A percentile compares a stretch with the other conserved stretches of the same genome.
Evolutionary conservation across 768 basidiomycete genomes (phyloP).

Genomic region (Auriscalpium microsporum): DNA sequence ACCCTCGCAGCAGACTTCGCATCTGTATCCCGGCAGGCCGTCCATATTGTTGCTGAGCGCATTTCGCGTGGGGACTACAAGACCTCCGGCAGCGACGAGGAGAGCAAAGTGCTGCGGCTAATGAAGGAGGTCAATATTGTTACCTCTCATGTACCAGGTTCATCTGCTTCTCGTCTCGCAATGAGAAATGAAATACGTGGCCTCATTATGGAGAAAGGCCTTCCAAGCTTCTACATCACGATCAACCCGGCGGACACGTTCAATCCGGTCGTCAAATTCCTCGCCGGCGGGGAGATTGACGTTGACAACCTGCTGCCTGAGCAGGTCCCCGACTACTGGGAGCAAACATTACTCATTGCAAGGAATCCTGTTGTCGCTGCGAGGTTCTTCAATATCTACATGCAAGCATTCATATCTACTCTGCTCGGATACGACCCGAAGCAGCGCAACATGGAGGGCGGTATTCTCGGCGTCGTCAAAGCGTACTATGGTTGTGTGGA

Average conservation of each 20-base stretch:
- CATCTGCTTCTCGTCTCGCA: conserved; percentile 19
- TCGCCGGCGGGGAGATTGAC: conserved; percentile 30
- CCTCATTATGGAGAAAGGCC: conserved; percentile 16
- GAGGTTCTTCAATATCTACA: conserved; percentile 34
- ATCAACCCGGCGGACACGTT: conserved; percentile 36
- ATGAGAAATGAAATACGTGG: background rate
- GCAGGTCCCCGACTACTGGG: conserved; percentile 21
- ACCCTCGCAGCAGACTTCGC: conserved; percentile 20
- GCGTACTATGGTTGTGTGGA: conserved; percentile 35
- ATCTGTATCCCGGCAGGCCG: conserved; percentile 17
- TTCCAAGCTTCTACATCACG: conserved; percentile 36
- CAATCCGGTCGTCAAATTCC: conserved; percentile 34
- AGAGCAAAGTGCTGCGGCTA: conserved; percentile 19
- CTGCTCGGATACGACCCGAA: conserved; percentile 20
- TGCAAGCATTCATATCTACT: conserved; percentile 27
- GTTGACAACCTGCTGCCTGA: conserved; percentile 24
- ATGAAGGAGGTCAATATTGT: conserved; percentile 19
- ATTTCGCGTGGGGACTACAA: background rate
- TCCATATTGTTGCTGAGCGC: conserved; percentile 14
- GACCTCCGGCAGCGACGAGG: conserved; percentile 17
- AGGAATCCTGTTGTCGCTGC: conserved; percentile 32
- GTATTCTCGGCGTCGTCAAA: conserved; percentile 26
- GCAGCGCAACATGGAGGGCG: conserved; percentile 10
- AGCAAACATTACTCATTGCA: conserved; percentile 29
- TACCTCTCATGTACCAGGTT: conserved; percentile 19